Percentiles rank a stretch among this genome's conserved stretches.
phyloP scores from a whole-genome alignment of 1,284 basidiomycete species.

The Agroathelia rolfsii region DNA sequence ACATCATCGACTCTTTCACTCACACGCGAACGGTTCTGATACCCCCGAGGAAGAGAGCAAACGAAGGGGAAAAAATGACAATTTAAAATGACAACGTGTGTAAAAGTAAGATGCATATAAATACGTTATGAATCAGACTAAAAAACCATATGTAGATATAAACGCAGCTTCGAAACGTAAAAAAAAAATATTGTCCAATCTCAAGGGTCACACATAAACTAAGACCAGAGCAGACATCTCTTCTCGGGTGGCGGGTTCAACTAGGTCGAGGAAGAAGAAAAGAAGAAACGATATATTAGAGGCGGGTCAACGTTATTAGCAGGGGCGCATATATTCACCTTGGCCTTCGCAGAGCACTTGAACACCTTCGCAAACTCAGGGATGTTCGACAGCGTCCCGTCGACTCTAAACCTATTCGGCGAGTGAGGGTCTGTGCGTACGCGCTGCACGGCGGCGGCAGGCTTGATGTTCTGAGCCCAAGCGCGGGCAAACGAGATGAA shows the following conservation, averaged over 20 bases:
- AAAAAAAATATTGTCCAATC: background rate
- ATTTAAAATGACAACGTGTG: no score
- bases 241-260: slow-evolving; percentile 58
- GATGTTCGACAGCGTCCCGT: slow-evolving; percentile 74
- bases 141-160: no score
- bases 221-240: slow-evolving; percentile 59
- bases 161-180: background rate
- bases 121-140: no score
- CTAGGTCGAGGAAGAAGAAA: slow-evolving; percentile 20
- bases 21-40: no score
- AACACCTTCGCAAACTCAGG: slow-evolving; percentile 75
- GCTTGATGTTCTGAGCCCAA: slow-evolving; percentile 68
- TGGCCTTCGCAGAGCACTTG: slow-evolving; percentile 60
- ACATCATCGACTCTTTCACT: no score
- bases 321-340: slow-evolving; percentile 32
- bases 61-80: no score
- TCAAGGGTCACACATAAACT: background rate
- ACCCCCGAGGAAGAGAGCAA: no score
- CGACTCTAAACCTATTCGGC: slow-evolving; percentile 68
- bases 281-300: background rate
- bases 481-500: slow-evolving; percentile 79
- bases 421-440: slow-evolving; percentile 86
- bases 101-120: no score
- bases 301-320: background rate
- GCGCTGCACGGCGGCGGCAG: slow-evolving; percentile 66